Evolutionary conservation across 805 yeast genomes (phyloP), one percentile per base, ranked within the genome.

Genomic region (Candida boidinii): DNA sequence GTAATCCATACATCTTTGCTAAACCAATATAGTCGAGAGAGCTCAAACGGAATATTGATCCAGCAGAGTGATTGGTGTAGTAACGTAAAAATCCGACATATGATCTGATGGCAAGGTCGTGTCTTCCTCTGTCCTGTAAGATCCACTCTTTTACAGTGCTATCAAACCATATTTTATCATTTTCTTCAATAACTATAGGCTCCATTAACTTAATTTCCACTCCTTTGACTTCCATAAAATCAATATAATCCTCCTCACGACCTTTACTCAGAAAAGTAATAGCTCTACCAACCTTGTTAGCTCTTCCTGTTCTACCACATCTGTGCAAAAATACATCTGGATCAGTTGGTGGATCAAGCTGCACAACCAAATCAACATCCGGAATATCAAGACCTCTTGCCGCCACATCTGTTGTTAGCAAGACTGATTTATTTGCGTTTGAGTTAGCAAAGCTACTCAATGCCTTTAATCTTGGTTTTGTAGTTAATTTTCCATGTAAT

Each of bases 391-490:
- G 73, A 27, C 98, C 98, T 51, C 98, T 70, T 0, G 97, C 96
- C 1, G 98, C 96, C n/a, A 92, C 96, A 64, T 92, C 98, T 0
- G 98, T 92, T 2, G 98, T 87, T 57, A 92, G 62, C 17, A 92
- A 57, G 1, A 90, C 73, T 8, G 78, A 64, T 41, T 75, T 78
- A 3, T 57, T 54, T 3, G 58, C 56, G 7, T 51, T 48, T 4
- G 69, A 64, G 1, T 67, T 66, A 0, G 76, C 52, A 50, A 90
- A 92, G 22, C 55, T 60, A 9, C 66, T 64, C 28, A 90, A 59
- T 0, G 95, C 83, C 50, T 74, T 82, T 33, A 80, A 57, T 43
- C 99, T 69, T 12, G 95, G 73, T 29, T 72, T 74, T 1, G 94
- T 79, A n/a, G 76, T 75, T 21, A 92, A 64, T 52, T 90, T 92